A percentile compares a stretch with the other conserved stretches of the same genome.
Evolutionary conservation across 106 monocot genomes (phyloP).

Genomic region (Alisma plantagoaquatica): DNA sequence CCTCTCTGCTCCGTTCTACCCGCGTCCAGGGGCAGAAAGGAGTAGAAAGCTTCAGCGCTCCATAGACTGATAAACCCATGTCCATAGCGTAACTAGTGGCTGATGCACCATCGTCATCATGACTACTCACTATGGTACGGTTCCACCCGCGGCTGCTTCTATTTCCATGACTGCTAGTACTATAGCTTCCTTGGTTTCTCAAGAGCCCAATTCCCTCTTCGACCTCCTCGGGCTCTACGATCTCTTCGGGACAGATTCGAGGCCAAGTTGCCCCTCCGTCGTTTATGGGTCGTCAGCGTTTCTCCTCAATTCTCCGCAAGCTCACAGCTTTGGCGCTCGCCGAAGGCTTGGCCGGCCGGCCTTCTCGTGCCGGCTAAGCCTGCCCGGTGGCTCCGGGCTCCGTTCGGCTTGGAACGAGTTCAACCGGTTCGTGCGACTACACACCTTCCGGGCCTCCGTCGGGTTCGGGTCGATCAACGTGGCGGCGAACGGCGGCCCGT

Average conservation of each 20-base stretch:
- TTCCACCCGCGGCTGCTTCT: too few relatives aligned
- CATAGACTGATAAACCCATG: too few relatives aligned
- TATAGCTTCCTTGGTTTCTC: slow-evolving; percentile 8
- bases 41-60: too few relatives aligned
- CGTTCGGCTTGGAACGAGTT: not conserved
- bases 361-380: not conserved
- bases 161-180: too few relatives aligned
- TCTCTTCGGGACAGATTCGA: not conserved
- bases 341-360: not conserved
- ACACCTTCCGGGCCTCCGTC: not conserved
- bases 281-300: not conserved
- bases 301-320: not conserved
- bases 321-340: not conserved
- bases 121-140: too few relatives aligned
- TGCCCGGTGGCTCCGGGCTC: slow-evolving; percentile 1
- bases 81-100: too few relatives aligned
- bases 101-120: too few relatives aligned
- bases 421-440: slow-evolving; percentile 6
- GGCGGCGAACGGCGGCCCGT: not conserved
- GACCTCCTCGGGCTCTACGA: not conserved
- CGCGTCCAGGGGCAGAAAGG: too few relatives aligned
- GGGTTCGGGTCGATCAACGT: slow-evolving; percentile 6
- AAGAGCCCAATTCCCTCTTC: not conserved
- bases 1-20: too few relatives aligned
- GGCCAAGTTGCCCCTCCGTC: not conserved